Conservation (phyloP, 1,139 yeast genomes). For the Diutina siamensis region DNA sequence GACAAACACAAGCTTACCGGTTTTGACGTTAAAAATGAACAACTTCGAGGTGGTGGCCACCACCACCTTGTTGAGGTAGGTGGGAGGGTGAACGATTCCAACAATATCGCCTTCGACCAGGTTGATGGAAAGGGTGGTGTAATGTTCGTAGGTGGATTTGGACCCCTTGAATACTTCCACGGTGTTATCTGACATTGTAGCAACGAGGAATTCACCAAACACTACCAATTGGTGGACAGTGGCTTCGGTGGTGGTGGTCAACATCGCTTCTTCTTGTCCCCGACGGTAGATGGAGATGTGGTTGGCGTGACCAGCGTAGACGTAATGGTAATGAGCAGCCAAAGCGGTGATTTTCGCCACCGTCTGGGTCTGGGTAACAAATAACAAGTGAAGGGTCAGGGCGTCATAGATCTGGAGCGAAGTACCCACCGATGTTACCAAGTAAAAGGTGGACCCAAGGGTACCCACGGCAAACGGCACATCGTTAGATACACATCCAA, state of each 20-base stretch:
- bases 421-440: conserved; percentile 83
- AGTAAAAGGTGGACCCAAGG: conserved; percentile 76
- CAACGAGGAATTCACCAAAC: conserved; percentile 76
- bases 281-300: conserved; percentile 71
- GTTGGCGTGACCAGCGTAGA: conserved; percentile 66
- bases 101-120: conserved; percentile 59
- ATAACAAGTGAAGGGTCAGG: conserved; percentile 70
- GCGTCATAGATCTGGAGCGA: conserved; percentile 93
- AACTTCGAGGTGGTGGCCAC: conserved; percentile 59
- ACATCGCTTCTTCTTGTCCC: conserved; percentile 59
- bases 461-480: conserved; percentile 83
- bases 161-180: conserved; percentile 51
- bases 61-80: conserved; percentile 81
- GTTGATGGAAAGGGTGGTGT: conserved; percentile 39
- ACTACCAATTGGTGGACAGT: conserved; percentile 38
- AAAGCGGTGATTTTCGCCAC: conserved; percentile 57
- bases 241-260: conserved; percentile 13
- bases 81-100: conserved; percentile 72
- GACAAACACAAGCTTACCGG: conserved; percentile 61
- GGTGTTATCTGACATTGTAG: conserved; percentile 38
- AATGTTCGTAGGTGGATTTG: conserved; percentile 50
- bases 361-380: conserved; percentile 77
- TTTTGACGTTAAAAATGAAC: conserved; percentile 60
- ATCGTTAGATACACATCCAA: conserved; percentile 66
- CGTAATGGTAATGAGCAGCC: conserved; percentile 74